A percentile compares a stretch with the other conserved stretches of the same genome.
These are phyloP conservation scores for Aspergillus cejpii DNA, from an alignment of 2,329 filamentous ascomycete species.

Conservation along the genomic window DNA sequence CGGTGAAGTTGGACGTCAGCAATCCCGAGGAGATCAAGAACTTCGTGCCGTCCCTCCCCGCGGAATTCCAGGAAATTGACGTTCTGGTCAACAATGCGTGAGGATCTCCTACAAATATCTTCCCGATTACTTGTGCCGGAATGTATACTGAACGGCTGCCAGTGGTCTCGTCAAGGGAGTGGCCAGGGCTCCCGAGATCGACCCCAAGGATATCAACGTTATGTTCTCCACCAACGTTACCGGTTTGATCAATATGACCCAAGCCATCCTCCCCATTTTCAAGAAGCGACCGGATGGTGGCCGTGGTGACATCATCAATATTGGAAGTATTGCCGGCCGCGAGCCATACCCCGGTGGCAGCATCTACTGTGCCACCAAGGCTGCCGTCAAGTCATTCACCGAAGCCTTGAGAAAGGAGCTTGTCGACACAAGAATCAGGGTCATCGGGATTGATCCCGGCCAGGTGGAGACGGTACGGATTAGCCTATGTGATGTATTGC, in stretches of 20 bases:
- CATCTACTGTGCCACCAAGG: constrained; percentile 92
- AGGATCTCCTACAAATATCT: constrained; percentile 47
- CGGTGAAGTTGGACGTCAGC: constrained; percentile 82
- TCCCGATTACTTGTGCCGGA: constrained; percentile 51
- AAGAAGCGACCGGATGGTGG: constrained; percentile 63
- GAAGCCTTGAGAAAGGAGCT: constrained; percentile 77
- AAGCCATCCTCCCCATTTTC: constrained; percentile 78
- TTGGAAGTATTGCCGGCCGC: constrained; percentile 84
- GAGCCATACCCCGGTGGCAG: constrained; percentile 78
- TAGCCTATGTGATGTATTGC: constrained; percentile 3
- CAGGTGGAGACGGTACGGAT: constrained; percentile 74
- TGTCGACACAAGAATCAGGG: constrained; percentile 68
- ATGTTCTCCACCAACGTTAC: constrained; percentile 95
- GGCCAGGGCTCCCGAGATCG: constrained; percentile 76
- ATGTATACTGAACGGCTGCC: constrained; percentile 8
- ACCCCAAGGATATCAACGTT: constrained; percentile 68
- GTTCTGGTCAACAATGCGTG: constrained; percentile 95
- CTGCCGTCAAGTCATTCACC: constrained; percentile 77
- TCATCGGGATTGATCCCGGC: constrained; percentile 85
- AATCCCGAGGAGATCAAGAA: constrained; percentile 64
- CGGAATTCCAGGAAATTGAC: constrained; percentile 77
- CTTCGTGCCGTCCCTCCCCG: constrained; percentile 68
- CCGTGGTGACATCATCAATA: constrained; percentile 88
- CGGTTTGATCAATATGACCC: constrained; percentile 93
- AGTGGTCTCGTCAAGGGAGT: constrained; percentile 86